A percentile compares a stretch with the other conserved stretches of the same genome.
phyloP scores from a whole-genome alignment of 208 protist species.

The Trypanosoma theileri region DNA sequence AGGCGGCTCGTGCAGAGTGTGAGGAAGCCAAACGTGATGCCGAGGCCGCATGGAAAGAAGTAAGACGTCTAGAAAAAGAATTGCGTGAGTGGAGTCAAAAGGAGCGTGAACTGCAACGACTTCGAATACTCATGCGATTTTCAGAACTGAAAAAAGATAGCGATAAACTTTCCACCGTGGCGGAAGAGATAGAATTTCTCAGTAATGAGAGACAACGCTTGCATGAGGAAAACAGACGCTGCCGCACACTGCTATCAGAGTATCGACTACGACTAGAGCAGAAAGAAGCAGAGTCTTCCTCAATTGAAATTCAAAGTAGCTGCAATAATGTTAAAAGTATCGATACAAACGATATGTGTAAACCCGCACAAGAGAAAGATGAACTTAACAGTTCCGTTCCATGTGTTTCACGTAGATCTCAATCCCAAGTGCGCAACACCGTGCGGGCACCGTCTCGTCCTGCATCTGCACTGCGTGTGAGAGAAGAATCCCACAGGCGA shows the following conservation, averaged over 20 bases:
- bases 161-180: slow-evolving; percentile 34
- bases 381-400: too few species aligned
- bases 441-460: too few species aligned
- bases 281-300: background rate
- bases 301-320: too few species aligned
- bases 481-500: too few species aligned
- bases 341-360: too few species aligned
- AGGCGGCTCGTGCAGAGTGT: background rate
- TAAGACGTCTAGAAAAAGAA: slow-evolving; percentile 12
- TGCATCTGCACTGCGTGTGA: too few species aligned
- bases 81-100: slow-evolving; percentile 24
- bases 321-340: too few species aligned
- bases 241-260: slow-evolving; percentile 15
- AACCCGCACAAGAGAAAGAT: too few species aligned
- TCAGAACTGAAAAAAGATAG: slow-evolving; percentile 78
- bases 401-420: too few species aligned
- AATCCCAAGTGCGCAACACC: too few species aligned
- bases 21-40: background rate
- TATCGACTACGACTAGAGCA: slow-evolving; percentile 17
- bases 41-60: slow-evolving; percentile 12
- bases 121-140: slow-evolving; percentile 72
- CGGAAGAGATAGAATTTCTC: slow-evolving; percentile 9
- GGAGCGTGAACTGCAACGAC: slow-evolving; percentile 50
- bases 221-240: slow-evolving; percentile 16
- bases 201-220: slow-evolving; percentile 24